Evolutionary conservation across 768 basidiomycete species (phyloP).

Genomic region (Termitomyces heimii): DNA sequence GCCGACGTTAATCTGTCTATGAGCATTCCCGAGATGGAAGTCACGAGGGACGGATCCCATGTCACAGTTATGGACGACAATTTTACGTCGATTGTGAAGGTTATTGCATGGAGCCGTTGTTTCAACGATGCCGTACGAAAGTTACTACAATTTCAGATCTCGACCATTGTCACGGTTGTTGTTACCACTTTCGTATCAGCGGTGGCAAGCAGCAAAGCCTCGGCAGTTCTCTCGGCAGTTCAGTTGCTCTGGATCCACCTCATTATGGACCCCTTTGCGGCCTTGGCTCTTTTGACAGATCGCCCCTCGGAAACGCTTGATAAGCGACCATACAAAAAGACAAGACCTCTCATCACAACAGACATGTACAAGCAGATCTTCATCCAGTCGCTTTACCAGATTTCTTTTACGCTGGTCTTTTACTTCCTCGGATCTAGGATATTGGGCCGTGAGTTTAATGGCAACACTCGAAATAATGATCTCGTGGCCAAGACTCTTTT

Average conservation of each 20-base stretch:
- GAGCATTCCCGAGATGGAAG: slow-evolving; percentile 95
- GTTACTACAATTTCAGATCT: slow-evolving; percentile 94
- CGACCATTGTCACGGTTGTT: slow-evolving; percentile 93
- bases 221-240: slow-evolving; percentile 86
- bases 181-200: slow-evolving; percentile 90
- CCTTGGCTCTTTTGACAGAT: slow-evolving; percentile 94
- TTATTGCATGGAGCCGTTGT: slow-evolving; percentile 98
- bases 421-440: slow-evolving; percentile 80
- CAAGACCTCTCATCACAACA: slow-evolving; percentile 68
- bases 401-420: slow-evolving; percentile 74
- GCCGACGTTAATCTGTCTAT: slow-evolving; percentile 96
- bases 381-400: slow-evolving; percentile 86
- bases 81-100: slow-evolving; percentile 92
- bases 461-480: slow-evolving; percentile 24
- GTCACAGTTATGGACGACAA: slow-evolving; percentile 98
- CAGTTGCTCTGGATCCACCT: slow-evolving; percentile 99
- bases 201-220: slow-evolving; percentile 68
- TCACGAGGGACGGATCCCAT: slow-evolving; percentile 98
- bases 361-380: slow-evolving; percentile 97
- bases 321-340: slow-evolving; percentile 87
- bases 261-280: slow-evolving; percentile 98
- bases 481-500: slow-evolving; percentile 74
- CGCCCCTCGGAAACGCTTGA: slow-evolving; percentile 79
- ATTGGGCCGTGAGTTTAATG: slow-evolving; percentile 45
- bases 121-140: slow-evolving; percentile 98